Percentiles rank a stretch among this genome's conserved stretches.
Evolutionary conservation across 129 eudicot species (phyloP).

Genomic region (Artemisia annua): DNA sequence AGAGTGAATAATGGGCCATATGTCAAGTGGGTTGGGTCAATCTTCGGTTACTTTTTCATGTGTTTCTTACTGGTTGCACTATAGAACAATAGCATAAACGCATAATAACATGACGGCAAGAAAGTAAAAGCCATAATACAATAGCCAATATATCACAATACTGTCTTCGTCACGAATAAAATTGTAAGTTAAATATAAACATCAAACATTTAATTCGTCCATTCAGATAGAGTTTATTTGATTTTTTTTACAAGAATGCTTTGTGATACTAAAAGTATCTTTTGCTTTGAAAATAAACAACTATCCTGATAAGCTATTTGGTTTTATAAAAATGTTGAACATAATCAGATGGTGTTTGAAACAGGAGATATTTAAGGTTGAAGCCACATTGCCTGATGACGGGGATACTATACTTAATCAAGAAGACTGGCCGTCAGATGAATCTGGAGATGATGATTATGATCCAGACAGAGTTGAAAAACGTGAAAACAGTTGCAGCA

Average conservation of each 20-base stretch:
- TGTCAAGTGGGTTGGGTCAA: neutral
- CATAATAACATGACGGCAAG: neutral
- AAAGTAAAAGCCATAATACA: no score
- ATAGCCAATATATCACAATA: no score
- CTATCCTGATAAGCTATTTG: no score
- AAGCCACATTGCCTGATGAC: slow-evolving; percentile 76
- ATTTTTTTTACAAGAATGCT: neutral
- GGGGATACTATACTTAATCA: slow-evolving; percentile 49
- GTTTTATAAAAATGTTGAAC: no score
- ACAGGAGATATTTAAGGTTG: slow-evolving; percentile 88
- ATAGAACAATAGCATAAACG: neutral
- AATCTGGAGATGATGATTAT: slow-evolving; percentile 91
- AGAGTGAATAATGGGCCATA: neutral
- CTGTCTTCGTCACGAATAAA: neutral
- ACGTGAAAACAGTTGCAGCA: slow-evolving; percentile 44
- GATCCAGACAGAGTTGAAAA: slow-evolving; percentile 68
- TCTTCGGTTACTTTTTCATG: neutral
- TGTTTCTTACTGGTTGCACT: neutral
- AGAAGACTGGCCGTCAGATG: slow-evolving; percentile 97
- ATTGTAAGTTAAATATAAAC: slow-evolving; percentile 17
- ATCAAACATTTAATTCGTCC: neutral
- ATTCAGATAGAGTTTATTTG: slow-evolving; percentile 4
- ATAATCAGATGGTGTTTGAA: slow-evolving; percentile 14
- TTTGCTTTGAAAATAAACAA: no score
- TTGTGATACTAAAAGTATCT: neutral